phyloP scores from a whole-genome alignment of 1,139 yeast genomes.

The Yamadazyma triangularis region DNA sequence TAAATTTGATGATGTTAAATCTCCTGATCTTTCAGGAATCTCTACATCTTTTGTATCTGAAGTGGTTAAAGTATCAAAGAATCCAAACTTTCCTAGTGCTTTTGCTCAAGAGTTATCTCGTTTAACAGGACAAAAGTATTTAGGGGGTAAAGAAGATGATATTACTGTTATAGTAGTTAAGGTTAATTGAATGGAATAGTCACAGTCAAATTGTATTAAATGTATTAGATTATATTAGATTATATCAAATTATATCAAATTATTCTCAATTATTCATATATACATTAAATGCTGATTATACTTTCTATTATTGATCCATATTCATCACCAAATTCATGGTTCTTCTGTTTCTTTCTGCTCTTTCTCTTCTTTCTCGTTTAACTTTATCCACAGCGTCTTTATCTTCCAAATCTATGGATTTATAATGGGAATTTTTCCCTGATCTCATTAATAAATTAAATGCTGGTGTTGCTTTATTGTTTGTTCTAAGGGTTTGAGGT shows the following conservation, averaged over 20 bases:
- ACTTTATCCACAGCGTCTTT: slow-evolving; percentile 43
- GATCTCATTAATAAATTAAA: slow-evolving; percentile 51
- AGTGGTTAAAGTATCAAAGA: slow-evolving; percentile 68
- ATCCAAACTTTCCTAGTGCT: slow-evolving; percentile 74
- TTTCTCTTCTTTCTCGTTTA: slow-evolving; percentile 27
- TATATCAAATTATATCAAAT: no score
- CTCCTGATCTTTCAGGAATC: slow-evolving; percentile 27
- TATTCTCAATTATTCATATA: no score
- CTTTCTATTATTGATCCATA: slow-evolving; percentile 21
- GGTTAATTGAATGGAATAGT: slow-evolving; percentile 27
- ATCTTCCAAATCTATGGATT: slow-evolving; percentile 39
- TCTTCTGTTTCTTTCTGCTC: slow-evolving; percentile 32
- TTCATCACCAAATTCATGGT: slow-evolving; percentile 40
- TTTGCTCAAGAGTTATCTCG: slow-evolving; percentile 78
- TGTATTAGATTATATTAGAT: slow-evolving; percentile 1
- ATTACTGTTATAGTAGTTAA: slow-evolving; percentile 74
- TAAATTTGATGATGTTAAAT: slow-evolving; percentile 20
- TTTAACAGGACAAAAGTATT: slow-evolving; percentile 63
- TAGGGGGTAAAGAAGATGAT: slow-evolving; percentile 96
- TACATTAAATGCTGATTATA: neutral
- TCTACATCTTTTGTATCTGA: slow-evolving; percentile 60
- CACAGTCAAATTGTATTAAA: slow-evolving; percentile 1
- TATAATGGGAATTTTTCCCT: slow-evolving; percentile 45
- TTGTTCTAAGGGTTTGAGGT: slow-evolving; percentile 4
- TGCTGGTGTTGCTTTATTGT: slow-evolving; percentile 28